phyloP scores from a whole-genome alignment of 106 monocot species.

The Acorus gramineus region DNA sequence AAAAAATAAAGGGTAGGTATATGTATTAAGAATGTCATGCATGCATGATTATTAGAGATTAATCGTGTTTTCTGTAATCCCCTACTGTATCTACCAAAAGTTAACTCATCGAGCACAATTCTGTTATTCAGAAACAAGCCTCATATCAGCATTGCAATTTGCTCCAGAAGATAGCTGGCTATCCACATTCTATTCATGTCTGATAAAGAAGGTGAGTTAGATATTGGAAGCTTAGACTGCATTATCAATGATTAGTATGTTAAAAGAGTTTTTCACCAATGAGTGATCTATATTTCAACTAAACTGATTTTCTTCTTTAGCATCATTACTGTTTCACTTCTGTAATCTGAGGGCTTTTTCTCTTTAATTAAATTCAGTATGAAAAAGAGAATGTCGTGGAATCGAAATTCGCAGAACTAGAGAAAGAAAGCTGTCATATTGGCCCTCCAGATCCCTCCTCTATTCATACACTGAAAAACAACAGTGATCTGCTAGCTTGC shows the following conservation, averaged over 20 bases:
- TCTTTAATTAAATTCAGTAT: constrained; percentile 42
- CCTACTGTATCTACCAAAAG: background rate
- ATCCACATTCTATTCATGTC: constrained; percentile 79
- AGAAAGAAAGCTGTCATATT: constrained; percentile 40
- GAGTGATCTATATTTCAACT: too few species aligned
- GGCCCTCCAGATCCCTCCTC: constrained; percentile 31
- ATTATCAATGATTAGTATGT: too few species aligned
- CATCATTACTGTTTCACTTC: background rate
- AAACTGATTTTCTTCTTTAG: background rate
- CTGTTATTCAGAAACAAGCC: constrained; percentile 46
- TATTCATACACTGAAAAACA: constrained; percentile 44
- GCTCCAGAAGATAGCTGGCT: constrained; percentile 81
- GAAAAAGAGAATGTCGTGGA: constrained; percentile 76
- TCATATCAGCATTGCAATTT: constrained; percentile 79
- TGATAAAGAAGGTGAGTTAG: constrained; percentile 78
- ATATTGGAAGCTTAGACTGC: too few species aligned
- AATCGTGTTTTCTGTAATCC: constrained; percentile 1
- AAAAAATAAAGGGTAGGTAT: too few species aligned
- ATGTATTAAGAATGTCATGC: background rate
- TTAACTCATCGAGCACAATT: too few species aligned
- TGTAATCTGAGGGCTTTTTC: background rate
- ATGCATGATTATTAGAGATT: background rate
- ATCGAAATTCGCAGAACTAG: constrained; percentile 70
- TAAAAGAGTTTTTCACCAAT: too few species aligned
- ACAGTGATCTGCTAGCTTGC: constrained; percentile 70